Percentiles rank a stretch among this genome's conserved stretches.
phyloP scores from a whole-genome alignment of 1,284 basidiomycete species.

The Xanthoconium separans region DNA sequence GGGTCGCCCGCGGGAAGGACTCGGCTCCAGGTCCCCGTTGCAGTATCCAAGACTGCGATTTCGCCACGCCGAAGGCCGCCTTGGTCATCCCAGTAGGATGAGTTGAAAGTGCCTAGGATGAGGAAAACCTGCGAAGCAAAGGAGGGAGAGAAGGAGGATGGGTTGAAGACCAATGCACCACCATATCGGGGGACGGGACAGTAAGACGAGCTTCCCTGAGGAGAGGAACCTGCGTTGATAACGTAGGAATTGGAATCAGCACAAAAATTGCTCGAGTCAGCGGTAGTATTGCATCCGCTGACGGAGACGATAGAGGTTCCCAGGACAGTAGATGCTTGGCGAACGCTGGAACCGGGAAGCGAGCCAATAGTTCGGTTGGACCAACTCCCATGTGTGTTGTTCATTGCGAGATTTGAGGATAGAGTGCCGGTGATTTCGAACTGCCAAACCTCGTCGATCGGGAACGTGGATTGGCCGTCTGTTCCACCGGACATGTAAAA shows the following conservation, averaged over 20 bases:
- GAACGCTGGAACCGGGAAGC: slow-evolving; percentile 39
- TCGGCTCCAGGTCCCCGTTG: slow-evolving; percentile 68
- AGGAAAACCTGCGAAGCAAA: slow-evolving; percentile 67
- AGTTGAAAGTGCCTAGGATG: slow-evolving; percentile 63
- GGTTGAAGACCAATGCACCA: slow-evolving; percentile 59
- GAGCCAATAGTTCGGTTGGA: slow-evolving; percentile 41
- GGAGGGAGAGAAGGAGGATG: slow-evolving; percentile 51
- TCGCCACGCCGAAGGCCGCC: slow-evolving; percentile 60
- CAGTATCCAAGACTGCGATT: slow-evolving; percentile 65
- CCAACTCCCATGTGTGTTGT: slow-evolving; percentile 57
- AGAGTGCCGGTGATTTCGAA: slow-evolving; percentile 66
- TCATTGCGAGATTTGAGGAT: slow-evolving; percentile 58
- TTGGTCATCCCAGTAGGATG: slow-evolving; percentile 63
- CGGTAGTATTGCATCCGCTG: slow-evolving; percentile 58
- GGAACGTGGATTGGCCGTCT: slow-evolving; percentile 42
- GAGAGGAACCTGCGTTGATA: slow-evolving; percentile 41
- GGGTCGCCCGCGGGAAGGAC: slow-evolving; percentile 75
- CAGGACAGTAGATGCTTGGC: slow-evolving; percentile 58
- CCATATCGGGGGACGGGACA: slow-evolving; percentile 74
- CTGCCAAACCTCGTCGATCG: slow-evolving; percentile 67
- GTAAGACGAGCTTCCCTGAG: slow-evolving; percentile 38
- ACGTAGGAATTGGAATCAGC: slow-evolving; percentile 56
- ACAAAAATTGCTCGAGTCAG: slow-evolving; percentile 46
- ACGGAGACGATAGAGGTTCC: slow-evolving; percentile 49
- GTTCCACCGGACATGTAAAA: slow-evolving; percentile 70